Percentiles rank a stretch among this genome's conserved stretches.
These are phyloP conservation scores for Scopulariopsis brevicaulis DNA, from an alignment of 2,329 filamentous ascomycete genomes.

Conservation along the genomic window DNA sequence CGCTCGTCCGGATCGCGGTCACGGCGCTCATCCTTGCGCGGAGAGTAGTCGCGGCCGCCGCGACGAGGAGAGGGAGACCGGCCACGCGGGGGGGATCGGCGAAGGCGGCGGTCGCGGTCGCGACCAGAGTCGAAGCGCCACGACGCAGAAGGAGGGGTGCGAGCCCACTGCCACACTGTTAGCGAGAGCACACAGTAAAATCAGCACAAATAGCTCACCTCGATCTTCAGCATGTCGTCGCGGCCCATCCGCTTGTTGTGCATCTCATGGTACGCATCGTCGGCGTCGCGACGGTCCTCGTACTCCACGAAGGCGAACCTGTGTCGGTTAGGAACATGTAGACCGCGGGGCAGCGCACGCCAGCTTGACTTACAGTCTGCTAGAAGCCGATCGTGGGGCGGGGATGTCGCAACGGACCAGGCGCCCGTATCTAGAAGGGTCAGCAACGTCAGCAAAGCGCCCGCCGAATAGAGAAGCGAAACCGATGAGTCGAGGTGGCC, in stretches of 20 bases:
- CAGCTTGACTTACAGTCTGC: slow-evolving; percentile 72
- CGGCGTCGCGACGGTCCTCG: slow-evolving; percentile 93
- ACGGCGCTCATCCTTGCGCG: slow-evolving; percentile 77
- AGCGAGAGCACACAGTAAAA: background rate
- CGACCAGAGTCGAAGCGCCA: slow-evolving; percentile 96
- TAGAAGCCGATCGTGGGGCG: slow-evolving; percentile 84
- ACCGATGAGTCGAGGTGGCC: background rate
- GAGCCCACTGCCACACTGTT: slow-evolving; percentile 64
- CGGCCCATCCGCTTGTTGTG: slow-evolving; percentile 97
- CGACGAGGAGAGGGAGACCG: slow-evolving; percentile 72
- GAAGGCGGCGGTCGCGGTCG: slow-evolving; percentile 52
- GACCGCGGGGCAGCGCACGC: background rate
- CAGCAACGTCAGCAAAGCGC: background rate
- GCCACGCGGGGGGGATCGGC: slow-evolving; percentile 51
- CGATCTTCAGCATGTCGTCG: slow-evolving; percentile 94
- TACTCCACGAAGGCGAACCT: slow-evolving; percentile 99
- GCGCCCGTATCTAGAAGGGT: slow-evolving; percentile 68
- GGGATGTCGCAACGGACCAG: slow-evolving; percentile 98
- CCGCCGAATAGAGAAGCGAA: background rate
- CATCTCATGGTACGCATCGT: slow-evolving; percentile 99
- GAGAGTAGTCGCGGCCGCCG: slow-evolving; percentile 69
- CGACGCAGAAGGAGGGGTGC: slow-evolving; percentile 92
- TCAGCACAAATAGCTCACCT: slow-evolving; percentile 45
- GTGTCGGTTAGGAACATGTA: background rate
- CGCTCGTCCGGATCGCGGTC: slow-evolving; percentile 65